Conservation (phyloP, 208 protist species). For the Trypanosoma platydactyli region DNA sequence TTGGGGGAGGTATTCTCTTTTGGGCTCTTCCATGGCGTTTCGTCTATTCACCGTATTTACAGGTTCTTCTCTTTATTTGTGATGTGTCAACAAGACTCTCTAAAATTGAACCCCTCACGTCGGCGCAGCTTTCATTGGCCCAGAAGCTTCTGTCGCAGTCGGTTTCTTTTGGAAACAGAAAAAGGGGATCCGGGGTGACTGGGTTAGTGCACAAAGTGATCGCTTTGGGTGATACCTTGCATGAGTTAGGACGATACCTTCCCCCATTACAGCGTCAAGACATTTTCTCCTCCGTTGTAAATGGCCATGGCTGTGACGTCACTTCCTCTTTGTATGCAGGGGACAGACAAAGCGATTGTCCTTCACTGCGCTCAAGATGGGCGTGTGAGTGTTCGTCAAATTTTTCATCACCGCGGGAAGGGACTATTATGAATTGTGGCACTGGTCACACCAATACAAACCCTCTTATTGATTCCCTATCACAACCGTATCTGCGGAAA, state of each 20-base stretch:
- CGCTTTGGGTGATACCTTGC: conserved; percentile 7
- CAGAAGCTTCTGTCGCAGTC: not conserved
- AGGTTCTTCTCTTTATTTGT: conserved; percentile 15
- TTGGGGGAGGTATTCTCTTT: conserved; percentile 3
- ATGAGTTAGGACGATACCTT: conserved; percentile 10
- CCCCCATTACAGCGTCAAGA: not conserved
- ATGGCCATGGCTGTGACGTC: not conserved
- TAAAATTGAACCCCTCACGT: conserved; percentile 9
- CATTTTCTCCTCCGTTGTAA: not conserved
- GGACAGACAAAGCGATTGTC: not conserved
- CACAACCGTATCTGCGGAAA: not conserved
- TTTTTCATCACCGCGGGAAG: not conserved
- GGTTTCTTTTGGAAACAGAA: conserved; percentile 1
- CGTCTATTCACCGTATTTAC: conserved; percentile 4
- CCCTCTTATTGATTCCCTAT: not conserved
- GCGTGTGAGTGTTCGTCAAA: not conserved
- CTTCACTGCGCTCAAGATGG: not conserved
- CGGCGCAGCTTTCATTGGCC: not conserved
- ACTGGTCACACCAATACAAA: not conserved
- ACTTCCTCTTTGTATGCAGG: not conserved
- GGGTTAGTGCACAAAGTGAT: conserved; percentile 13
- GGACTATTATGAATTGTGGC: not conserved
- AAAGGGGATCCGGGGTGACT: not conserved
- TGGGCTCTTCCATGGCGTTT: conserved; percentile 23
- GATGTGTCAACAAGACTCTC: not conserved